Evolutionary conservation across 2,329 filamentous ascomycete species (phyloP), one percentile per base, ranked within the genome.

Genomic region (Curvularia verruculosa): DNA sequence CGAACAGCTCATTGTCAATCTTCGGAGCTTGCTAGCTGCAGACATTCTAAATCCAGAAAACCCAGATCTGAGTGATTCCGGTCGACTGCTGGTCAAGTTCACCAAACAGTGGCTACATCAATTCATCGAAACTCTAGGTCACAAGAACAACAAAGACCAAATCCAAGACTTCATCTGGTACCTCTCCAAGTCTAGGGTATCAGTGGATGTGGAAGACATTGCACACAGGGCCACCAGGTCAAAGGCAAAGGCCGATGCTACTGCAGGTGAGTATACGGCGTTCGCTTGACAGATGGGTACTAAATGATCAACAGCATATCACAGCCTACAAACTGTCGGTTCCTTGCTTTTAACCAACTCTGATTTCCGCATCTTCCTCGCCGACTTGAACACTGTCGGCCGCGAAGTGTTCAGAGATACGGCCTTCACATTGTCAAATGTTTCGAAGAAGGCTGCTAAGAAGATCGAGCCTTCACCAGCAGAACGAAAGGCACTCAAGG

Each of bases 151-250:
- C 59, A 77, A 85, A 15, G 92, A 98, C 75, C 89, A 96, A 74
- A 85, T 98, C 18, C 94, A 98, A 75, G 91, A 97, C 68, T 90
- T 97, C 62, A 82, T 96, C 37, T 97, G 92, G 92, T 92, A 89
- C 67, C 76, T 96, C 45, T 81, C 87, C 61, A 89, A 90, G 72
- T 88, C 91, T n/a, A 84, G 85, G 31, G 79, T 95, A 5, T 84
- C 84, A 1, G 77, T 94, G 3, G 87, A 93, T 66, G 81, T 87
- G 1, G 81, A 85, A 18, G 84, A 90, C 58, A 79, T 93, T 43
- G 82, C 84, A 2, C 78, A 82, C 37, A 83, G 84, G 47, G 89
- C 87, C 3, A 82, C 82, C 47, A 83, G 83, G 64, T 85, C 85
- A 18, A 90, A 87, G 73, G 82, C 84, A 4, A 87, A 85, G 67